These are phyloP conservation scores for Pythium rhizo-oryzae DNA, from an alignment of 352 stramenopile genomes.

Conservation along the genomic window DNA sequence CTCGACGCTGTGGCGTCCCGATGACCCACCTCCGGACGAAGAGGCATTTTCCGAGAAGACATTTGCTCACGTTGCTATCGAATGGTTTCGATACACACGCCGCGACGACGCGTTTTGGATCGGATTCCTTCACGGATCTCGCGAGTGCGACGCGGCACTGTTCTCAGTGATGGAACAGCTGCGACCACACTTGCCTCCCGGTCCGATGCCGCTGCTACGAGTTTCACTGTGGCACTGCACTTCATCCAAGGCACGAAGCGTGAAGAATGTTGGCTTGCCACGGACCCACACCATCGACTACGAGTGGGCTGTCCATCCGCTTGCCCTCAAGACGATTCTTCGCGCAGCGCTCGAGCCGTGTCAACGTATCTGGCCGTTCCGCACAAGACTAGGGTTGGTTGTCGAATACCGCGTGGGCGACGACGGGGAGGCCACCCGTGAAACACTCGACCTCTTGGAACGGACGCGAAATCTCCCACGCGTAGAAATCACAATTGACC, in stretches of 20 bases:
- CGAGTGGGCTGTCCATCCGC: background rate
- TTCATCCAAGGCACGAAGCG: background rate
- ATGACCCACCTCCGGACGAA: no score
- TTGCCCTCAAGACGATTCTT: background rate
- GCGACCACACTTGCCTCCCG: background rate
- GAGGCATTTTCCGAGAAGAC: background rate
- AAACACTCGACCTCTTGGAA: background rate
- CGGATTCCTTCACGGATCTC: background rate
- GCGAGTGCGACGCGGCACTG: background rate
- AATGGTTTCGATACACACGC: background rate
- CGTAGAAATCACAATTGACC: background rate
- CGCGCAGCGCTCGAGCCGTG: background rate
- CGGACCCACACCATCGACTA: background rate
- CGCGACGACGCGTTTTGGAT: background rate
- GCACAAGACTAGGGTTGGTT: background rate
- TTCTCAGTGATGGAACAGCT: background rate
- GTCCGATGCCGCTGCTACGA: background rate
- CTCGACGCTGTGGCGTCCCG: background rate
- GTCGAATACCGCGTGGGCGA: conserved; percentile 3
- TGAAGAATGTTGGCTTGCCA: background rate
- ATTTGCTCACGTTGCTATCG: background rate
- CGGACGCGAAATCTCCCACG: background rate
- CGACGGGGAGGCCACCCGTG: background rate
- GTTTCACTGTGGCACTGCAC: background rate
- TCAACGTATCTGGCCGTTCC: background rate